Evolutionary conservation across 2,329 filamentous ascomycete genomes (phyloP), one percentile per base, ranked within the genome.

Genomic region (Talaromyces piceae): DNA sequence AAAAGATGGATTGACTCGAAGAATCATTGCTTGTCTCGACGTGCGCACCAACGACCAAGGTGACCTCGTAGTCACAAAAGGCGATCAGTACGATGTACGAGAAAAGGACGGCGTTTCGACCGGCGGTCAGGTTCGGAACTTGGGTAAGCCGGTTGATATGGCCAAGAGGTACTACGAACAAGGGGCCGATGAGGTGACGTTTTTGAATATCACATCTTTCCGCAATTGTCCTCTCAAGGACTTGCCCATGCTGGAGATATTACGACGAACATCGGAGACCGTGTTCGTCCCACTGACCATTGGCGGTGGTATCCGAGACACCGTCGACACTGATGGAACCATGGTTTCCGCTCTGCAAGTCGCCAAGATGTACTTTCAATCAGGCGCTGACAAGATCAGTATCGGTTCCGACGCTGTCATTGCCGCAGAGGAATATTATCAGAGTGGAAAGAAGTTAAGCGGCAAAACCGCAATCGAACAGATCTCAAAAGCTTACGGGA

Each of bases 161-260:
- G 93, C 93, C 7, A 83, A 82, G 70, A 83, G 82, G 63, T 98
- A 98, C 76, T 98, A 97, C 75, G 86, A 94, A 64, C 89, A 95
- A 72, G 93, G 93, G 54, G 91, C 93, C 11, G 93, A 98, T 70
- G 93, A 98, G 72, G 81, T 98, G 51, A 95, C 91, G 1, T 98
- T 98, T 70, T 79, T 98, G 59, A 98, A 98, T 77, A 98, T 98
- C 65, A 98, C 91, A 1, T 93, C 87, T 18, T 98, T 98, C 80
- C 85, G 93, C 56, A 93, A 97, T 74, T 95, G 90, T 58, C 93
- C 93, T 6, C 72, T 97, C 11, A 88, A 85, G 58, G 93, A 98
- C 72, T 76, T 91, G 3, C 93, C 93, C 6, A 98, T 98, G 93
- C 82, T 98, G 47, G 91, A 98, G 72, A 84, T 98, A 50, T 76